Evolutionary conservation across 2,329 filamentous ascomycete genomes (phyloP).

Genomic region (Chalara sp.): DNA sequence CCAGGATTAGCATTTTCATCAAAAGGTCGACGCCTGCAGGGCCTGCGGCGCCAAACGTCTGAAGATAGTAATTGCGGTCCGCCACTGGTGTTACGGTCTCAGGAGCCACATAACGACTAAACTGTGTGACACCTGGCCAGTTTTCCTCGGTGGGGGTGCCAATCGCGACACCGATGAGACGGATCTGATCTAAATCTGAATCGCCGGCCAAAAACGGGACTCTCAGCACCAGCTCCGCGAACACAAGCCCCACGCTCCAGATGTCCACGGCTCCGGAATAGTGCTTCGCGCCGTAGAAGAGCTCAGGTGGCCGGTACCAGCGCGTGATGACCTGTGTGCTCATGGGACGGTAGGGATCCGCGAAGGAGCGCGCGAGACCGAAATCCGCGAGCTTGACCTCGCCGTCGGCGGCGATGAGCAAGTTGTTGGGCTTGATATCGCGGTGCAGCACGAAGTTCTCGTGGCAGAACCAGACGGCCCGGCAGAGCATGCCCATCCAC

Average conservation of each 20-base stretch:
- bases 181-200: conserved; percentile 80
- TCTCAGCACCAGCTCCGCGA: conserved; percentile 82
- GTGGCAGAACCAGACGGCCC: conserved; percentile 94
- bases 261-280: conserved; percentile 90
- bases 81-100: conserved; percentile 49
- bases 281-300: conserved; percentile 83
- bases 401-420: conserved; percentile 87
- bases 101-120: conserved; percentile 74
- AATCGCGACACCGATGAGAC: conserved; percentile 75
- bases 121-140: conserved; percentile 83
- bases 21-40: conserved; percentile 80
- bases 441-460: conserved; percentile 90
- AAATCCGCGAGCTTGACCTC: conserved; percentile 97
- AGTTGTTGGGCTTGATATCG: conserved; percentile 98
- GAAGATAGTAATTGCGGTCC: conserved; percentile 65
- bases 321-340: conserved; percentile 91
- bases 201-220: conserved; percentile 78
- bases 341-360: conserved; percentile 84
- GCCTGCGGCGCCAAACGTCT: conserved; percentile 74
- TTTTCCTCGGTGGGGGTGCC: conserved; percentile 90
- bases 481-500: conserved; percentile 96
- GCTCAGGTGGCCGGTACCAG: conserved; percentile 93
- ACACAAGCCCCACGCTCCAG: conserved; percentile 89
- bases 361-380: conserved; percentile 82
- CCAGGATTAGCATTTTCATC: conserved; percentile 75